A percentile compares a stretch with the other conserved stretches of the same genome.
phyloP scores from a whole-genome alignment of 352 stramenopile species.

The Vaucheria bursata region DNA sequence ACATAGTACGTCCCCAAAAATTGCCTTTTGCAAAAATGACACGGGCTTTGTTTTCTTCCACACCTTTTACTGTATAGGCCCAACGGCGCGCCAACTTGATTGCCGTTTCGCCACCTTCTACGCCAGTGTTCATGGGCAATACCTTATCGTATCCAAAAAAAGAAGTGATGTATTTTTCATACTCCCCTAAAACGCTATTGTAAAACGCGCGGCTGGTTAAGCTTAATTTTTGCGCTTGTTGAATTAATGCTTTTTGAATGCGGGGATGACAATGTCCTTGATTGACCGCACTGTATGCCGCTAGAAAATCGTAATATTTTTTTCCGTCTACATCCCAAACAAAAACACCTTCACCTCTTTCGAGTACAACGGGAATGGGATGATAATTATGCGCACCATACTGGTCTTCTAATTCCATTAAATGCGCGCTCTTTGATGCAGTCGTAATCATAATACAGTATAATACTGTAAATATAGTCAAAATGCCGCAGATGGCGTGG shows the following conservation, averaged over 20 bases:
- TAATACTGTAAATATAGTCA: no score
- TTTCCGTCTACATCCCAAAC: slow-evolving; percentile 87
- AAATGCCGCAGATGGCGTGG: no score
- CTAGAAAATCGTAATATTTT: slow-evolving; percentile 97
- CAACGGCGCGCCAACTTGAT: slow-evolving; percentile 63
- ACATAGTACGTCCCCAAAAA: slow-evolving; percentile 96
- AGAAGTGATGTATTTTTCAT: slow-evolving; percentile 89
- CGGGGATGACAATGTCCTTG: slow-evolving; percentile 95
- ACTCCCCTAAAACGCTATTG: slow-evolving; percentile 92
- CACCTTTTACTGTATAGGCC: slow-evolving; percentile 93
- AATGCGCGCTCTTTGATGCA: no score
- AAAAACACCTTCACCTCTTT: slow-evolving; percentile 64
- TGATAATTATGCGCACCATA: slow-evolving; percentile 90
- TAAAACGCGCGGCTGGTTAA: slow-evolving; percentile 97
- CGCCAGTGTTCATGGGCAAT: slow-evolving; percentile 96
- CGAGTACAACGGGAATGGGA: slow-evolving; percentile 90
- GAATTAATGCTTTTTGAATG: slow-evolving; percentile 83
- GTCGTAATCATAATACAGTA: no score
- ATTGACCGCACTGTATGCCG: slow-evolving; percentile 73
- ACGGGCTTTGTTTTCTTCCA: slow-evolving; percentile 73
- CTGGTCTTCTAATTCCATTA: neutral
- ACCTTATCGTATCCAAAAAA: slow-evolving; percentile 95
- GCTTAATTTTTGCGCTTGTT: slow-evolving; percentile 85
- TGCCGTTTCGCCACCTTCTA: slow-evolving; percentile 92
- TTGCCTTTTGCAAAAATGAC: slow-evolving; percentile 96